phyloP scores from a whole-genome alignment of 169 alveolate genomes.

The Cryptosporidium parvum region DNA sequence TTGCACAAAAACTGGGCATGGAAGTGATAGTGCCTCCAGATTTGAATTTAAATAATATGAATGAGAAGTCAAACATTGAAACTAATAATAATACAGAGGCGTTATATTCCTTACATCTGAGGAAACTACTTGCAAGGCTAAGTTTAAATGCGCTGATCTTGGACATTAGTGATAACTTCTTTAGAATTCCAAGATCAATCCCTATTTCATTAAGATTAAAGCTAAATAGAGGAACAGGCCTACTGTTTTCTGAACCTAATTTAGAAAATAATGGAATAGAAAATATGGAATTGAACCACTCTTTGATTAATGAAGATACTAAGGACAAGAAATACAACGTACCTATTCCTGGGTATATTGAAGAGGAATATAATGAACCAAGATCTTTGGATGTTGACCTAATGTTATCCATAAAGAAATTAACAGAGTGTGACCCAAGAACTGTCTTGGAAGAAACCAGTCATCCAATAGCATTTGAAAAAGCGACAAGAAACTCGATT shows the following conservation, averaged over 20 bases:
- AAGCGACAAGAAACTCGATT: slow-evolving; percentile 16
- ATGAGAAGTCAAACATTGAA: slow-evolving; percentile 12
- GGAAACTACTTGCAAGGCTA: slow-evolving; percentile 46
- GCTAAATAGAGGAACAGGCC: slow-evolving; percentile 51
- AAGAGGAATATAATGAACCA: slow-evolving; percentile 71
- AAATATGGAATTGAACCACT: neutral
- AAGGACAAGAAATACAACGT: slow-evolving; percentile 21
- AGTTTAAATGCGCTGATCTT: slow-evolving; percentile 63
- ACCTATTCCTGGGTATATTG: slow-evolving; percentile 64
- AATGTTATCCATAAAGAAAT: slow-evolving; percentile 58
- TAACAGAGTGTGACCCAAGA: slow-evolving; percentile 66
- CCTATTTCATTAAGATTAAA: slow-evolving; percentile 31
- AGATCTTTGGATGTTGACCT: slow-evolving; percentile 60
- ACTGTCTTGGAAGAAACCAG: slow-evolving; percentile 53
- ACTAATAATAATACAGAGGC: slow-evolving; percentile 25
- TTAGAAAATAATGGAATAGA: slow-evolving; percentile 11
- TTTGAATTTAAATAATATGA: slow-evolving; percentile 20
- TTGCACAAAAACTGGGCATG: slow-evolving; percentile 61
- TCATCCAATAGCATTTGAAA: slow-evolving; percentile 67
- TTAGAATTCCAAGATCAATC: slow-evolving; percentile 54
- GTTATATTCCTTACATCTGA: neutral
- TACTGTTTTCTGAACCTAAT: slow-evolving; percentile 55
- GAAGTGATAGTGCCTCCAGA: slow-evolving; percentile 40
- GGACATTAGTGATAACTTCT: slow-evolving; percentile 62
- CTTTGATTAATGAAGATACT: neutral